Base-by-base conservation (phyloP, 2,329 filamentous ascomycete genomes). In the Didymosphaeria variabile region DNA sequence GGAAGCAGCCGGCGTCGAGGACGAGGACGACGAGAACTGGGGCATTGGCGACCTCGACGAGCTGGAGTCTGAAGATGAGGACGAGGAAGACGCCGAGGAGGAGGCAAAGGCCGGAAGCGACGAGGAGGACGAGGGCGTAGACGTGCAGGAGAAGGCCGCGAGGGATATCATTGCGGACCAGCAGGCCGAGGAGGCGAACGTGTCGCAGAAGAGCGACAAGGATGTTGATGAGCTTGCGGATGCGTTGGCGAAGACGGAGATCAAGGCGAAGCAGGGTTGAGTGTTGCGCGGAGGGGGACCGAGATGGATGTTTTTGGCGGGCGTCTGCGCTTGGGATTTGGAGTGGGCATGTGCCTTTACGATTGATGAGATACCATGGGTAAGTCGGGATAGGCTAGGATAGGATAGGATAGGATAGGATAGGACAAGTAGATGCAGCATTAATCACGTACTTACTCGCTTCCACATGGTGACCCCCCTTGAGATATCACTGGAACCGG, bases 21-120 rank as follows among this genome's bases (percentile, higher is more conserved):
- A 80, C 53, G 88, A 90, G 67, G 81, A 84, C 23, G 84, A 82
- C 19, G 81, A 86, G 10, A 82, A 80, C 64, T 81, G 79, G 67
- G 80, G 78, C 42, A 72, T 87, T 3, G 90, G 84, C 31, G 90
- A 90, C 65, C 72, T 94, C 40, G 85, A 90, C 46, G 93, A 97
- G 77, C 79, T 97, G 26, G 94, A 97, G 75, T 91, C 91, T 73
- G 86, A 97, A 47, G 91, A 91, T 70, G 94, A 97, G 69, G 87
- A 97, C 1, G 91, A 93, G 54, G 86, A 88, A 54, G 86, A 88
- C 59, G 90, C 87, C 0, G 89, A 92, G 7, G 90, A 88, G 0
- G 89, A 92, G 7, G 90, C 89, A 10, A 88, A 89, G 17, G 88
- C 90, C 52, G 87, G 87, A n/a, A 79, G 80, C 0, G 80, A 81